Base-by-base conservation (phyloP, 768 basidiomycete genomes). In the Xerocomellus chrysenteron region DNA sequence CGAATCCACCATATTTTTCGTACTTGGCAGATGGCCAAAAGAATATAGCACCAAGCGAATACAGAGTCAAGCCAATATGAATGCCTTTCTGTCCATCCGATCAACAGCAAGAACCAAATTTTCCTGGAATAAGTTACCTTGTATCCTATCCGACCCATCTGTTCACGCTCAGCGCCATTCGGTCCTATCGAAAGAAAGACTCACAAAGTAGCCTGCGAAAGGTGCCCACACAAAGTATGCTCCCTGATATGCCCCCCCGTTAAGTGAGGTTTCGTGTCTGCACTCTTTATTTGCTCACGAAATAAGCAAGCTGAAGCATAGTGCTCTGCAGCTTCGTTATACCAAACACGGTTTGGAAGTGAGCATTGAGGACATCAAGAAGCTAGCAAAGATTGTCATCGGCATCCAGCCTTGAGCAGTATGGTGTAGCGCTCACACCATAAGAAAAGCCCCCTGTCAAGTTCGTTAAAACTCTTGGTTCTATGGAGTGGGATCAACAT, bases 11-110 rank as follows among this genome's bases (percentile, higher is more conserved):
- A 55, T 87, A 90, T 62, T 79, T 83, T 51, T 75, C 74, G 65
- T 78, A 89, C 62, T 79, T 82, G 37, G 88, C 87, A 41, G 84
- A 86, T 17, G 87, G 86, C 88, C 88, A 90, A 76, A 89, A 90
- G 70, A 88, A 84, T 58, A 90, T 78, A 24, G 88, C 88, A 47
- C 89, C 88, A 74, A 70, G 41, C 13, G 84, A 84, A 61, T 86
- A 86, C 7, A 85, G 68, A 10, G 75, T 72, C 42, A 86, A 75
- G 9, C 85, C 85, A 30, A 87, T 64, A 64, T 86, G 83, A 54
- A 87, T 86, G 9, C 85, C 85, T 73, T 77, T 82, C 78, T 78
- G 46, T 52, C 24, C 39, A 47, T 42, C 24, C 9, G 19, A 47
- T 62, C 19, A 62, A 16, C 13, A 30, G 14, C 10, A 26, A 35